These are phyloP conservation scores for Sclerospora graminicola DNA, from an alignment of 352 stramenopile genomes.

Conservation along the genomic window DNA sequence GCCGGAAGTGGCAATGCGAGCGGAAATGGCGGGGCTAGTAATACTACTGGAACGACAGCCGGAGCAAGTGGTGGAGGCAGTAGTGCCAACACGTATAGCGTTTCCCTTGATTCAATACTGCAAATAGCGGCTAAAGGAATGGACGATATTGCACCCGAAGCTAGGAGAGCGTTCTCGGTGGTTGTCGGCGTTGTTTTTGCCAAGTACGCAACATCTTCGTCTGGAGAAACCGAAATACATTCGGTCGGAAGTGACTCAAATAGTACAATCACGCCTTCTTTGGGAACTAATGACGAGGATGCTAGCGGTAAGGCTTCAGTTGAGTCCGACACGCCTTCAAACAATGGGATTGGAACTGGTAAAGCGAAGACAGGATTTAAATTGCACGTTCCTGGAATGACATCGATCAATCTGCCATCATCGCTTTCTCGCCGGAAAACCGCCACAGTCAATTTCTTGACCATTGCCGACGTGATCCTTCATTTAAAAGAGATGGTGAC, in stretches of 20 bases:
- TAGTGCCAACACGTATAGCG: slow-evolving; percentile 13
- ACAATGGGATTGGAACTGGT: slow-evolving; percentile 4
- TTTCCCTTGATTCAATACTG: slow-evolving; percentile 63
- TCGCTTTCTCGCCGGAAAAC: slow-evolving; percentile 51
- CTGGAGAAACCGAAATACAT: slow-evolving; percentile 37
- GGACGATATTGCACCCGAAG: slow-evolving; percentile 59
- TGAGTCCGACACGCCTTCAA: slow-evolving; percentile 16
- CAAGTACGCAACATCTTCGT: slow-evolving; percentile 49
- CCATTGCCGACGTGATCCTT: slow-evolving; percentile 56
- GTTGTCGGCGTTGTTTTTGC: slow-evolving; percentile 71
- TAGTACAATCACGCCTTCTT: slow-evolving; percentile 3
- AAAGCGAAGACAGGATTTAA: slow-evolving; percentile 71
- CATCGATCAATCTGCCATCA: slow-evolving; percentile 32
- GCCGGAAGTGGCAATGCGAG: slow-evolving; percentile 15
- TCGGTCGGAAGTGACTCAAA: slow-evolving; percentile 4
- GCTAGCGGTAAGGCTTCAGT: slow-evolving; percentile 14
- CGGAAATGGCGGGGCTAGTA: slow-evolving; percentile 9
- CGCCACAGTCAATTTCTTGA: slow-evolving; percentile 53
- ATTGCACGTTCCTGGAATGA: slow-evolving; percentile 57
- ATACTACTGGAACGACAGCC: slow-evolving; percentile 6
- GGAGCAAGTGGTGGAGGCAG: slow-evolving; percentile 8
- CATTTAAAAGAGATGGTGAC: slow-evolving; percentile 73
- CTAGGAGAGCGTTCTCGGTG: slow-evolving; percentile 44
- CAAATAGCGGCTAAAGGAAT: slow-evolving; percentile 64
- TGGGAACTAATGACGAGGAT: slow-evolving; percentile 22